A percentile compares a stretch with the other conserved stretches of the same genome.
These are phyloP conservation scores for Lentinus brumalis DNA, from an alignment of 768 basidiomycete genomes.

Conservation along the genomic window DNA sequence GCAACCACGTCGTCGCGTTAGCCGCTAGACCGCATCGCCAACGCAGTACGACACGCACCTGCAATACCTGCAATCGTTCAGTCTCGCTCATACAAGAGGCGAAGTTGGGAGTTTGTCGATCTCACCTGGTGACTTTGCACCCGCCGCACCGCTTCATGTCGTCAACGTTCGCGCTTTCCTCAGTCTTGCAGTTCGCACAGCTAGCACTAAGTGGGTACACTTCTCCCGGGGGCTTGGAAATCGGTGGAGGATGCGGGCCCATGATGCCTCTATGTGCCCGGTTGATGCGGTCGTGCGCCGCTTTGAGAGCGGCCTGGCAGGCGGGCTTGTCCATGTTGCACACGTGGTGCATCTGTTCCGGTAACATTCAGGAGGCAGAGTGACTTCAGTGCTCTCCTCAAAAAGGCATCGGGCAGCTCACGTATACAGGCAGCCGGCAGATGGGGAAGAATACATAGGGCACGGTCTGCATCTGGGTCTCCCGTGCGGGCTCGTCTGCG, in stretches of 20 bases:
- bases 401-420: neutral
- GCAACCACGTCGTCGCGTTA: too few relatives aligned
- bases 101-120: neutral
- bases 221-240: neutral
- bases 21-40: neutral
- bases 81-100: neutral
- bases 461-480: constrained; percentile 8
- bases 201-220: constrained; percentile 19
- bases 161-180: constrained; percentile 2
- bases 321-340: constrained; percentile 11
- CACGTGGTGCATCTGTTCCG: constrained; percentile 17
- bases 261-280: neutral
- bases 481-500: constrained; percentile 19
- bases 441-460: constrained; percentile 14
- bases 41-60: neutral
- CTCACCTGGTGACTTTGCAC: constrained; percentile 22
- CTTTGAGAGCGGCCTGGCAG: constrained; percentile 5
- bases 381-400: neutral
- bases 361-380: neutral
- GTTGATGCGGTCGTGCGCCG: constrained; percentile 2
- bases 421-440: constrained; percentile 15
- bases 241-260: neutral
- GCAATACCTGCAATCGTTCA: constrained; percentile 14
- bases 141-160: constrained; percentile 7
- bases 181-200: constrained; percentile 17